These are phyloP conservation scores for Cryptosporidium sp. DNA, from an alignment of 169 alveolate genomes.

Conservation along the genomic window DNA sequence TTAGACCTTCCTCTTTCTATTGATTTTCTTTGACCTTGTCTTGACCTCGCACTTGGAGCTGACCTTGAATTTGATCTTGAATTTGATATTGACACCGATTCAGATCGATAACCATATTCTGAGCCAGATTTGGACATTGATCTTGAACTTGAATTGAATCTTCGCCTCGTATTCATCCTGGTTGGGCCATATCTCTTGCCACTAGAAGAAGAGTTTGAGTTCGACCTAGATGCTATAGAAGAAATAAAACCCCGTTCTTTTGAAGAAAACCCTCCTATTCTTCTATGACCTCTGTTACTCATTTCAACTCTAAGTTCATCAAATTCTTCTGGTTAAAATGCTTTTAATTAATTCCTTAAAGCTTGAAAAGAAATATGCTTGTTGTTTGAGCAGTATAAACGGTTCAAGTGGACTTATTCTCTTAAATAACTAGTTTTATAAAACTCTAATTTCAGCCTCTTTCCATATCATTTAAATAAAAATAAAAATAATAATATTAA, in stretches of 20 bases:
- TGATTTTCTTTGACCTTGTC: background rate
- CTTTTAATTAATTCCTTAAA: background rate
- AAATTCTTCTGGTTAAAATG: background rate
- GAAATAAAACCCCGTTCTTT: background rate
- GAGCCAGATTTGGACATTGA: conserved; percentile 16
- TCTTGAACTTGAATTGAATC: conserved; percentile 17
- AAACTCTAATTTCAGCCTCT: background rate
- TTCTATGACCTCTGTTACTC: background rate
- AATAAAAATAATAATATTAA: background rate
- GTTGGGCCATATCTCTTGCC: background rate
- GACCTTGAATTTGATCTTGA: background rate
- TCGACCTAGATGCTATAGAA: background rate
- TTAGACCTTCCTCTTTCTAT: conserved; percentile 8
- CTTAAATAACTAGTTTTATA: background rate
- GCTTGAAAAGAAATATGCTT: background rate
- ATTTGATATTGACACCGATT: conserved; percentile 9
- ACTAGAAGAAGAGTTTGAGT: background rate
- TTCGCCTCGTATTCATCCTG: background rate
- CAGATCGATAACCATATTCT: background rate
- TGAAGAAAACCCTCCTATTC: background rate
- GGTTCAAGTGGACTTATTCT: background rate
- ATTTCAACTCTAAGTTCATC: background rate
- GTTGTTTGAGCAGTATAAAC: background rate
- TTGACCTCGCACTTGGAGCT: background rate
- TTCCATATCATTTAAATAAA: conserved; percentile 6